A percentile compares a stretch with the other conserved stretches of the same genome.
These are phyloP conservation scores for Cadophora sp. DNA, from an alignment of 2,329 filamentous ascomycete species.

Conservation along the genomic window DNA sequence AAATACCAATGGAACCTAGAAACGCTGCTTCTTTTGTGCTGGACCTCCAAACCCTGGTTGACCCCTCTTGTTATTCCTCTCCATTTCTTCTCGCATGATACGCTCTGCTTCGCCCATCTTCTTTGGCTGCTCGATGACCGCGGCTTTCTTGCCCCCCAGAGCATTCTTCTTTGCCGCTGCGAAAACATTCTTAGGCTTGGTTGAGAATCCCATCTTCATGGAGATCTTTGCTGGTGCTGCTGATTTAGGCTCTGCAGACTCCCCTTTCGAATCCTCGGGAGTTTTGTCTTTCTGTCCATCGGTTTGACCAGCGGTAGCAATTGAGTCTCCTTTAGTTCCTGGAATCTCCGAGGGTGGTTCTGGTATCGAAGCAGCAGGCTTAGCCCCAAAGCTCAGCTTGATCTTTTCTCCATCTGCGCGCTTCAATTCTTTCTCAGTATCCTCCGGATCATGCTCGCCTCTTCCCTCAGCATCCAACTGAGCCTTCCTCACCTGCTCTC, in stretches of 20 bases:
- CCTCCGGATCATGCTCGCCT: conserved; percentile 51
- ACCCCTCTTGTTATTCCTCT: conserved; percentile 68
- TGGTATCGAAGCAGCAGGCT: conserved; percentile 36
- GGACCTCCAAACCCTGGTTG: conserved; percentile 54
- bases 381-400: conserved; percentile 68
- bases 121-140: conserved; percentile 68
- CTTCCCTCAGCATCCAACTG: conserved; percentile 62
- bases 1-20: conserved; percentile 35
- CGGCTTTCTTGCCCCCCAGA: conserved; percentile 67
- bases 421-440: conserved; percentile 58
- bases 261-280: conserved; percentile 5
- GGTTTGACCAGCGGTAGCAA: not conserved
- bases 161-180: conserved; percentile 72
- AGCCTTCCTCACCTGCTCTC: conserved; percentile 83
- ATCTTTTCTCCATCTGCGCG: conserved; percentile 78
- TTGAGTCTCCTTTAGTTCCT: not conserved
- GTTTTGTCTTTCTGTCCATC: conserved; percentile 1
- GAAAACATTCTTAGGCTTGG: conserved; percentile 81
- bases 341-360: conserved; percentile 19
- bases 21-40: conserved; percentile 62
- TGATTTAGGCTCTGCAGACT: conserved; percentile 25
- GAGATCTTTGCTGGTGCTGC: conserved; percentile 55
- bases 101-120: conserved; percentile 89
- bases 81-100: conserved; percentile 87
- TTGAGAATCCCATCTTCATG: conserved; percentile 69